Conservation (phyloP, 2,329 filamentous ascomycete genomes). For the Teratosphaeria gauchensis region DNA sequence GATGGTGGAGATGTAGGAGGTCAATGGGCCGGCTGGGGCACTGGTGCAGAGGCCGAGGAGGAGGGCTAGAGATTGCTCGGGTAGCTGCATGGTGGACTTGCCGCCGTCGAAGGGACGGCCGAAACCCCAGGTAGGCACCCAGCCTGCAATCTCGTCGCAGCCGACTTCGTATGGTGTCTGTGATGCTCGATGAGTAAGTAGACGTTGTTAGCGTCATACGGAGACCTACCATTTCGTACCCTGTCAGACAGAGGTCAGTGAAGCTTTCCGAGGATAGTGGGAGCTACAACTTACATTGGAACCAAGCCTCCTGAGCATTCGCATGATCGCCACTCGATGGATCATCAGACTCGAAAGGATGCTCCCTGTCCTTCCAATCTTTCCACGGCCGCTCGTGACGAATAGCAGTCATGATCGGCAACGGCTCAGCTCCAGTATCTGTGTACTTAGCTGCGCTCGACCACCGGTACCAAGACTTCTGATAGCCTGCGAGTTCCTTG, state of each 20-base stretch:
- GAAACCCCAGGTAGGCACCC: conserved; percentile 28
- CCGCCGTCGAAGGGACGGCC: conserved; percentile 25
- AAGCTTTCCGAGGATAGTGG: not conserved
- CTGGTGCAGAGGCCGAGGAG: conserved; percentile 25
- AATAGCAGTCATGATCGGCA: conserved; percentile 21
- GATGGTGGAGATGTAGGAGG: conserved; percentile 25
- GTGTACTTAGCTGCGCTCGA: conserved; percentile 17
- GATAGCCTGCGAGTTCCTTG: conserved; percentile 14
- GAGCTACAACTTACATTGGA: conserved; percentile 17
- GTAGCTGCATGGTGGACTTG: conserved; percentile 22
- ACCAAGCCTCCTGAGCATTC: conserved; percentile 27
- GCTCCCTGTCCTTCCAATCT: conserved; percentile 19
- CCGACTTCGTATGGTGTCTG: conserved; percentile 27
- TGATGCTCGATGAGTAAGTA: not conserved
- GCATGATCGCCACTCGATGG: conserved; percentile 17
- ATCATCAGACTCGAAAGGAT: conserved; percentile 20
- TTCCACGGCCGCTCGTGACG: conserved; percentile 22
- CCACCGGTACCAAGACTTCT: conserved; percentile 22
- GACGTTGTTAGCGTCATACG: conserved; percentile 5
- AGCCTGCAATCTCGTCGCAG: conserved; percentile 28
- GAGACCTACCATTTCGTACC: not conserved
- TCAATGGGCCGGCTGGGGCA: conserved; percentile 25
- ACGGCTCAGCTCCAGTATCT: conserved; percentile 16
- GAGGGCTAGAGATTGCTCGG: conserved; percentile 26
- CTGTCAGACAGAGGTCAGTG: not conserved